A percentile compares a stretch with the other conserved stretches of the same genome.
phyloP scores from a whole-genome alignment of 208 protist genomes.

The Angomonas desouzai region DNA sequence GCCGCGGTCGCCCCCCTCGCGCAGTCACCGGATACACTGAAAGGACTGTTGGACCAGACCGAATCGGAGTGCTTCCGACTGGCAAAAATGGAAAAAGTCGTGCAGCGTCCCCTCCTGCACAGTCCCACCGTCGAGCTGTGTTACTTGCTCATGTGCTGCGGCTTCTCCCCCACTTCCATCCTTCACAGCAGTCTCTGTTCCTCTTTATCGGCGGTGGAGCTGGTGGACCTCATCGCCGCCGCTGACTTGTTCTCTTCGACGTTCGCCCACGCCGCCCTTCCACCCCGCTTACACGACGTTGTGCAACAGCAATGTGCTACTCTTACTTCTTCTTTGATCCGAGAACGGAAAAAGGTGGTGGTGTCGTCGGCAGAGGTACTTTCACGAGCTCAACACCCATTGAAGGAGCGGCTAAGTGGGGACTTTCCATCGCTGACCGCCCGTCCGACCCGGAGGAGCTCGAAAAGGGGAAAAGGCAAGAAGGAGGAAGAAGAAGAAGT shows the following conservation, averaged over 20 bases:
- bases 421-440: not conserved
- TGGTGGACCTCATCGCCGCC: slow-evolving; percentile 33
- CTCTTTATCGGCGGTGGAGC: slow-evolving; percentile 35
- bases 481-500: not conserved
- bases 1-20: slow-evolving; percentile 16
- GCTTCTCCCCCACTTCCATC: slow-evolving; percentile 47
- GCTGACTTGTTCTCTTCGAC: slow-evolving; percentile 40
- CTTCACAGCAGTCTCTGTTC: slow-evolving; percentile 58
- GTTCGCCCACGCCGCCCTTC: slow-evolving; percentile 35
- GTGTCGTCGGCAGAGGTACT: not conserved
- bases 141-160: slow-evolving; percentile 57
- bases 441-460: not conserved
- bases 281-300: slow-evolving; percentile 27
- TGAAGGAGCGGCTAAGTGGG: not conserved
- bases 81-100: not conserved
- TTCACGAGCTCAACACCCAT: not conserved
- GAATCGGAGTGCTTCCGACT: slow-evolving; percentile 15
- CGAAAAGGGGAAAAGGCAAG: not conserved
- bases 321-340: slow-evolving; percentile 1
- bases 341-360: not conserved
- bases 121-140: slow-evolving; percentile 24
- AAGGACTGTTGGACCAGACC: slow-evolving; percentile 9
- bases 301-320: slow-evolving; percentile 16
- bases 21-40: slow-evolving; percentile 6
- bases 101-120: slow-evolving; percentile 27